These are phyloP conservation scores for Albizia julibrissin DNA, from an alignment of 306 rosid species.

Conservation along the genomic window DNA sequence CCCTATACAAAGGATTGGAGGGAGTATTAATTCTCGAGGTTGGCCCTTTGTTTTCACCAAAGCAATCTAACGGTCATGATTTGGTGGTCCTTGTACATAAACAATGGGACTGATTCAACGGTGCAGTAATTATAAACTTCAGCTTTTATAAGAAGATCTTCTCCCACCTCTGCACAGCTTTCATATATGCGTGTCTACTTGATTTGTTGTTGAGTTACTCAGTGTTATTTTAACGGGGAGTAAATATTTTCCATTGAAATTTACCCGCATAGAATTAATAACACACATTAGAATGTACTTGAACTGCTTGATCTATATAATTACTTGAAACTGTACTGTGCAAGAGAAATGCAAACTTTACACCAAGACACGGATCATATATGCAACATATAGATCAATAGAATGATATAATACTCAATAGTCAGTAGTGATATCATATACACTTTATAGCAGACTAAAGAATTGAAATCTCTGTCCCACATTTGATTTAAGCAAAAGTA, in stretches of 20 bases:
- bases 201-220: neutral
- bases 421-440: constrained; percentile 30
- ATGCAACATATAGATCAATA: neutral
- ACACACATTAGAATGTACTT: neutral
- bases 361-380: neutral
- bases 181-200: neutral
- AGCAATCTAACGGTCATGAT: neutral
- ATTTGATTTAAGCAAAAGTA: neutral
- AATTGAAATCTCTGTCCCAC: neutral
- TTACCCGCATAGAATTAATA: neutral
- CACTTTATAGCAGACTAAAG: constrained; percentile 27
- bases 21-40: neutral
- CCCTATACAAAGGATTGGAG: neutral
- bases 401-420: constrained; percentile 11
- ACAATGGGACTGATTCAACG: neutral
- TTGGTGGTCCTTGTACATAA: neutral
- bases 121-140: neutral
- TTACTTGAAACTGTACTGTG: constrained; percentile 17
- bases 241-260: neutral
- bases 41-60: neutral
- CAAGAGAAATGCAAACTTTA: constrained; percentile 5
- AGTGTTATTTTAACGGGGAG: neutral
- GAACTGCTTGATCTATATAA: neutral
- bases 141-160: neutral
- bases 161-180: neutral